Base-by-base conservation (phyloP, 164 flowering plant species). In the Saururus chinensis region DNA sequence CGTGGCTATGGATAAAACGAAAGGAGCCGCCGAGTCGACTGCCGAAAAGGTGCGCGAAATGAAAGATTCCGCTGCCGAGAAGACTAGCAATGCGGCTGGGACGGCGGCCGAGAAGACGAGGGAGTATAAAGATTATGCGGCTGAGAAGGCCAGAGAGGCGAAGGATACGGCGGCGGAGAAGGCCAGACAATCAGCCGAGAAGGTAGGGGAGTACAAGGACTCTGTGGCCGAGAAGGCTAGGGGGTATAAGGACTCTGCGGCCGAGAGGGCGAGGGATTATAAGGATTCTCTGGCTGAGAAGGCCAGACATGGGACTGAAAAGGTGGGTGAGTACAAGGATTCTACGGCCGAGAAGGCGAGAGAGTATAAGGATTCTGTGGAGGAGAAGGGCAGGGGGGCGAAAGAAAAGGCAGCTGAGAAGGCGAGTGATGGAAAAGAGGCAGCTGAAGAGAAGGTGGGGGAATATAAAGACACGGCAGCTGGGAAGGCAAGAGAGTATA, bases 261-360 rank as follows among this genome's bases (percentile, higher is more conserved):
- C 62, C 6, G 60, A 51, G 53, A 75, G 66, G 57, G 53, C 40
- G 56, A 9, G 24, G 17, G 65, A 42, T 10, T 4, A 17, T 9
- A 82, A 73, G 64, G 88, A 79, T 20, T 35, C 71, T 1, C 60
- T 74, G 0, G 70, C 58, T 45, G 71, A 41, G 45, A 41, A 41
- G 6, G 65, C 60, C 61, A 70, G 74, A 17, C 40, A 70, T 59
- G 40, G 42, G 8, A 40, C 42, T 1, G 73, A 64, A 20, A 65
- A 66, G 62, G 61, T 59, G 8, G 64, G 62, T 9, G 71, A 71
- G 61, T 52, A 66, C 12, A 68, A 64, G 35, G 77, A 67, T 11
- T 59, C 65, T 9, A 65, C 74, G 1, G 77, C 62, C 0, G 71
- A 73, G 40, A 75, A 75, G 58, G 67, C 77, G 1, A 66, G 48